Evolutionary conservation across 2,329 filamentous ascomycete genomes (phyloP), one percentile per base, ranked within the genome.

Genomic region (Aspergillaceae sp.): DNA sequence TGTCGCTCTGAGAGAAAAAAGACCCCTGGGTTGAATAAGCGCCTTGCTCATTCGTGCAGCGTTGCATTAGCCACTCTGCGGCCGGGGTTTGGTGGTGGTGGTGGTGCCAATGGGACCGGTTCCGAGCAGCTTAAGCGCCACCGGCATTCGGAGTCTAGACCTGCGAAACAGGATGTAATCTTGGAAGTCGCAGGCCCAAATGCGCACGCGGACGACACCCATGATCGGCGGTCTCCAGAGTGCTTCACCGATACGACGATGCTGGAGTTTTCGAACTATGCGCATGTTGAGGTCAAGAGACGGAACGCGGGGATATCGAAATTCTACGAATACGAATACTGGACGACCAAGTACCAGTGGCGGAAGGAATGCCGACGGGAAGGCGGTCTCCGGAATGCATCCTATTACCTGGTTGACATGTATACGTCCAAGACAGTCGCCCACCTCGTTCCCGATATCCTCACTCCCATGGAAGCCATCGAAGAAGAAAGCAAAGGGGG

Each of bases 231-330:
- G 19, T 43, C 67, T 44, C 60, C 74, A 40, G 19, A 19, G 19
- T 26, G 11, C 7, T 79, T 86, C 11, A 86, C 83, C 48, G 88
- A 94, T 65, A 84, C 78, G 33, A 86, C 91, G 64, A 87, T 89
- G 68, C 78, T 98, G 32, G 91, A 97, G 64, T 98, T 96, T 64
- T 94, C 88, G 54, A 98, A 97, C 71, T 98, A 98, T 64, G 91
- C 91, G 2, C 88, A 92, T 57, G 82, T 97, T 36, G 86, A 95
- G 53, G 71, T 98, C 43, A 82, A 79, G 55, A 80, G 87, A 19
- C 19, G 19, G 19, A 19, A 19, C 19, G 19, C 19, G 37, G 82
- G 80, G 55, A 73, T 76, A 40, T 75, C 75, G 51, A 91, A 89
- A 68, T 79, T 81, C 51, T 97, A 96, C 65, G 86, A 89, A 46